Evolutionary conservation across 495 filamentous ascomycete species (phyloP).

Genomic region (Neurospora pannonica): DNA sequence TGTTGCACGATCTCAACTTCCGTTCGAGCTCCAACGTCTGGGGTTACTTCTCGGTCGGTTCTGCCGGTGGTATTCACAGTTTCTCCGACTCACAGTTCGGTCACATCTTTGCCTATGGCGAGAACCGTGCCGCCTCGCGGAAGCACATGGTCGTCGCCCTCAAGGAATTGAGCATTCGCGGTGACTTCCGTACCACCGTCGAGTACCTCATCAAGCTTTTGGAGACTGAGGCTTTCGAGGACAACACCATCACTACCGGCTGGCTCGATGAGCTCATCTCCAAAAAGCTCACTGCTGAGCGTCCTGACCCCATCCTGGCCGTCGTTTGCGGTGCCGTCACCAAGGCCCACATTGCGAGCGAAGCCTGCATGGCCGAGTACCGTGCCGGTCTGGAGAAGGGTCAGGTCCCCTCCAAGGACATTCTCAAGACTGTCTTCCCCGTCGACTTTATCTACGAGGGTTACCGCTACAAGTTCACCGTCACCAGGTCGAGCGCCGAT

Average conservation of each 20-base stretch:
- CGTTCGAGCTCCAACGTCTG: slow-evolving; percentile 96
- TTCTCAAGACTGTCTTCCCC: slow-evolving; percentile 94
- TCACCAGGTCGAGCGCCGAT: slow-evolving; percentile 83
- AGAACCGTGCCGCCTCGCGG: slow-evolving; percentile 87
- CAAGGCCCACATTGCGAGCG: slow-evolving; percentile 88
- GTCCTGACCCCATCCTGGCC: slow-evolving; percentile 83
- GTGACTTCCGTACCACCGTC: slow-evolving; percentile 96
- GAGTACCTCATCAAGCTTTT: slow-evolving; percentile 99
- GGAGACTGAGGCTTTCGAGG: slow-evolving; percentile 96
- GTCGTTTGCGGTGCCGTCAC: slow-evolving; percentile 91
- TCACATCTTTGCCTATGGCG: slow-evolving; percentile 98
- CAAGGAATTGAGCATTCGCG: slow-evolving; percentile 98
- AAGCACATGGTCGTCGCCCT: slow-evolving; percentile 99
- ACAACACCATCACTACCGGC: slow-evolving; percentile 97
- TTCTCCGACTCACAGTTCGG: slow-evolving; percentile 99
- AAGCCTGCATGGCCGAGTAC: slow-evolving; percentile 80
- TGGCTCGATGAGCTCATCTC: slow-evolving; percentile 99
- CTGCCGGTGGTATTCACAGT: slow-evolving; percentile 92
- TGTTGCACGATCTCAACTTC: slow-evolving; percentile 99
- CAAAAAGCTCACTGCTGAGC: slow-evolving; percentile 93
- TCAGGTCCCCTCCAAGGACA: slow-evolving; percentile 91
- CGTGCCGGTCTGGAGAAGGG: slow-evolving; percentile 86
- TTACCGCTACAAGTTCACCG: slow-evolving; percentile 93
- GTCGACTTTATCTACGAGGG: slow-evolving; percentile 99
- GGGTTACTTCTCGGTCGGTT: slow-evolving; percentile 99